These are phyloP conservation scores for Agrocybe pediades DNA, from an alignment of 768 basidiomycete genomes.

Conservation along the genomic window DNA sequence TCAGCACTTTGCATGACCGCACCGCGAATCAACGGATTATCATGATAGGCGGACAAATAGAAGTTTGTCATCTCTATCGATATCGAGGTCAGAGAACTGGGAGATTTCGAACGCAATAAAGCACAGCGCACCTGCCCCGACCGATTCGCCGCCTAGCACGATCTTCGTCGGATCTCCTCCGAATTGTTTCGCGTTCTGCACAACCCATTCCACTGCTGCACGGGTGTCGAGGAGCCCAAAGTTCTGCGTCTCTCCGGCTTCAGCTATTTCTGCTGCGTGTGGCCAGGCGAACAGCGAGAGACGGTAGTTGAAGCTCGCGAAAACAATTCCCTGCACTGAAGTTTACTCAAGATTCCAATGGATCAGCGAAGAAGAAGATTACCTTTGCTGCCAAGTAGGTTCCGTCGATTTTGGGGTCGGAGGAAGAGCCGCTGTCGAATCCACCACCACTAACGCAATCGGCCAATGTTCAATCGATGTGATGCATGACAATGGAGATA, in stretches of 20 bases:
- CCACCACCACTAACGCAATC: slow-evolving; percentile 32
- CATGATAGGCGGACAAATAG: slow-evolving; percentile 30
- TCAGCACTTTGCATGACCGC: slow-evolving; percentile 36
- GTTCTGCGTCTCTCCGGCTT: slow-evolving; percentile 38
- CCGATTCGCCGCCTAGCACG: slow-evolving; percentile 41
- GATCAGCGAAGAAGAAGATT: neutral
- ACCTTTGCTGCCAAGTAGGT: slow-evolving; percentile 31
- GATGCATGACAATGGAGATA: neutral
- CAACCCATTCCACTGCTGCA: slow-evolving; percentile 45
- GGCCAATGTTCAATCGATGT: neutral
- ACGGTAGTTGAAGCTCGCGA: slow-evolving; percentile 36
- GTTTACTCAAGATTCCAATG: neutral
- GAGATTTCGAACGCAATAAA: neutral
- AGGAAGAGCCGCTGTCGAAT: slow-evolving; percentile 36
- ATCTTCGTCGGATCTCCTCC: slow-evolving; percentile 48
- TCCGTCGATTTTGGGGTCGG: slow-evolving; percentile 36
- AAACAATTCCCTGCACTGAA: slow-evolving; percentile 28
- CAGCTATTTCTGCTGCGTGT: slow-evolving; percentile 38
- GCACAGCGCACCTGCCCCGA: slow-evolving; percentile 29
- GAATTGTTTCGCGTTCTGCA: slow-evolving; percentile 40
- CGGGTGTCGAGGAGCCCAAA: slow-evolving; percentile 53
- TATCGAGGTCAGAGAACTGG: slow-evolving; percentile 9
- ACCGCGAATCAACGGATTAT: slow-evolving; percentile 30
- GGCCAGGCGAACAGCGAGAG: slow-evolving; percentile 42
- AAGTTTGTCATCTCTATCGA: slow-evolving; percentile 33